A percentile compares a stretch with the other conserved stretches of the same genome.
Evolutionary conservation across 2,329 filamentous ascomycete species (phyloP).

Genomic region (Fusarium stilboides): DNA sequence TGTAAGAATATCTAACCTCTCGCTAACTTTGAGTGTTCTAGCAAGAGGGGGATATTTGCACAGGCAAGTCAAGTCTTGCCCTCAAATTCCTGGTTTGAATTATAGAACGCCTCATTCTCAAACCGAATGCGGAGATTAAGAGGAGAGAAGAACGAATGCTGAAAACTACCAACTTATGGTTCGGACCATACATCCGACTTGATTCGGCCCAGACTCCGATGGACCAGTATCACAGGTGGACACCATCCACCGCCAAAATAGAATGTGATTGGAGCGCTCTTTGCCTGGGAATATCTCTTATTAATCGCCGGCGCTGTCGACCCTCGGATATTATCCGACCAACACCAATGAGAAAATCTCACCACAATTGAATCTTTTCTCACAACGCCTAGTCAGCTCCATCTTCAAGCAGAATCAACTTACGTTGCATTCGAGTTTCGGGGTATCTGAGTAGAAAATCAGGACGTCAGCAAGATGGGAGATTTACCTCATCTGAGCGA

Average conservation of each 20-base stretch:
- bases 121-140: no score
- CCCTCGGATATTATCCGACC: not conserved
- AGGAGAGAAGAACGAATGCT: no score
- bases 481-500: constrained; percentile 18
- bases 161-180: no score
- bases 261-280: constrained; percentile 21
- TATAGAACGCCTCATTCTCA: no score
- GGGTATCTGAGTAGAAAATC: no score
- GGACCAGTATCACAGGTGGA: not conserved
- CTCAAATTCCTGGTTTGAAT: no score
- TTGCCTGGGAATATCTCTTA: not conserved
- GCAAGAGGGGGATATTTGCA: no score
- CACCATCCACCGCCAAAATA: not conserved
- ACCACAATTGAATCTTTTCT: no score
- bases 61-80: no score
- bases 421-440: not conserved
- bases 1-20: no score
- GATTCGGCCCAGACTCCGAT: constrained; percentile 10
- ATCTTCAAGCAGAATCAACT: not conserved
- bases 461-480: constrained; percentile 1
- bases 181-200: constrained; percentile 13
- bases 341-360: not conserved
- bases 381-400: no score
- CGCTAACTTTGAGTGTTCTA: no score
- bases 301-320: constrained; percentile 1